Percentiles rank a stretch among this genome's conserved stretches.
Conservation (phyloP, 202 grass and related monocot species). For the Sporobolus alterniflorus region DNA sequence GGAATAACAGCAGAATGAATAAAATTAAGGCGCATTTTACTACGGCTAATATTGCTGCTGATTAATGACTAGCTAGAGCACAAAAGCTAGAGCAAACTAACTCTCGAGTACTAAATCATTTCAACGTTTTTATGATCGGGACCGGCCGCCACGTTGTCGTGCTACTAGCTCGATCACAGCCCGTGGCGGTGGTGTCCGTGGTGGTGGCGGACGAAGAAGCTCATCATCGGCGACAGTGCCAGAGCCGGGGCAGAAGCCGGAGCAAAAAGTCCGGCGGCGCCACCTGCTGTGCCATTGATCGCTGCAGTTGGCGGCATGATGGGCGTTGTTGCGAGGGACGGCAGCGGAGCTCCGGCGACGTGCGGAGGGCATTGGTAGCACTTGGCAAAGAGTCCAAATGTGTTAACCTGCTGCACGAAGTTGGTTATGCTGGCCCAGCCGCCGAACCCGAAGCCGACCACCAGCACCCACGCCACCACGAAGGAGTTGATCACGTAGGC, state of each 20-base stretch:
- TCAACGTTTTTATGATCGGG: background rate
- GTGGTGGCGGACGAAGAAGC: constrained; percentile 51
- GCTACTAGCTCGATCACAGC: background rate
- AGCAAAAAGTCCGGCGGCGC: background rate
- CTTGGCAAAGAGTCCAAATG: constrained; percentile 91
- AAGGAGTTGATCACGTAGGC: constrained; percentile 83
- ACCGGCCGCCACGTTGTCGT: background rate
- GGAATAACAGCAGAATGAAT: background rate
- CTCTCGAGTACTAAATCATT: background rate
- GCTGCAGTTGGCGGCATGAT: background rate
- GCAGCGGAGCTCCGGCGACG: background rate
- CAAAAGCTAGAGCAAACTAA: constrained; percentile 38
- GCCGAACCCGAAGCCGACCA: constrained; percentile 93
- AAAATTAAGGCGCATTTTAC: background rate
- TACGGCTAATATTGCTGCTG: constrained; percentile 26
- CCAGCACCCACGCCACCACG: constrained; percentile 93
- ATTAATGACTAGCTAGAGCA: constrained; percentile 12
- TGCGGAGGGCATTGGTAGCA: constrained; percentile 85
- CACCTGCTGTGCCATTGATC: constrained; percentile 14
- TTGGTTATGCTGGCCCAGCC: constrained; percentile 98
- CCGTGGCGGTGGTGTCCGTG: constrained; percentile 53
- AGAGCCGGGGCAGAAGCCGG: constrained; percentile 21
- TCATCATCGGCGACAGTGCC: constrained; percentile 40
- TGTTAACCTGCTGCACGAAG: constrained; percentile 82
- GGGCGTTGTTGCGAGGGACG: constrained; percentile 1